A percentile compares a stretch with the other conserved stretches of the same genome.
Conservation (phyloP, 768 basidiomycete genomes). For the Leucosporidium scottii region DNA sequence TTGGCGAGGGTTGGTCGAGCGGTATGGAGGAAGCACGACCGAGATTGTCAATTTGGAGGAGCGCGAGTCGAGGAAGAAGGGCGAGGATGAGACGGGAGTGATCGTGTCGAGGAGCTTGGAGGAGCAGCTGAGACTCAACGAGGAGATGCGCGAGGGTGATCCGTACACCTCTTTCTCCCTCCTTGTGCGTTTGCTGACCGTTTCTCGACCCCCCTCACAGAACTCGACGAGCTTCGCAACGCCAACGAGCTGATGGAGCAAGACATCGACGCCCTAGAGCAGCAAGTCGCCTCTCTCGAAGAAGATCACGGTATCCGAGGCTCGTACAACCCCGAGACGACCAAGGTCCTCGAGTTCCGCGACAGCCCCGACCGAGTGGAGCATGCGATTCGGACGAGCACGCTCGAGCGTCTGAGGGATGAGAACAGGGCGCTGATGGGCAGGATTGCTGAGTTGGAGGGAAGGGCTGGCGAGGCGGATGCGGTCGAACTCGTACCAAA, state of each 20-base stretch:
- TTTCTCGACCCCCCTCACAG: background rate
- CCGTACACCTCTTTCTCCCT: background rate
- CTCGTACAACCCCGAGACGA: conserved; percentile 33
- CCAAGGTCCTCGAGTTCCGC: conserved; percentile 34
- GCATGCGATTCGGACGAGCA: conserved; percentile 65
- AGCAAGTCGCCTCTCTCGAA: conserved; percentile 33
- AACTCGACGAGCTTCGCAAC: conserved; percentile 27
- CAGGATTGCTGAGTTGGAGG: conserved; percentile 45
- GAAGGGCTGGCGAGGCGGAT: conserved; percentile 17
- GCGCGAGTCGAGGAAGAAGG: conserved; percentile 2
- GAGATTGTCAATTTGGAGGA: conserved; percentile 26
- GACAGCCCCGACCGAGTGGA: conserved; percentile 81
- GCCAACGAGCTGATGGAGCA: conserved; percentile 22
- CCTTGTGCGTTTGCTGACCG: background rate
- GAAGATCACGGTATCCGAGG: conserved; percentile 34
- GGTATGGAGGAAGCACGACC: conserved; percentile 32
- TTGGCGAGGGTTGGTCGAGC: conserved; percentile 28
- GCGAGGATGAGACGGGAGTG: background rate
- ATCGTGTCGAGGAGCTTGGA: conserved; percentile 9
- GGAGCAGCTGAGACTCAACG: conserved; percentile 26
- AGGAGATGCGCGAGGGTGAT: conserved; percentile 23
- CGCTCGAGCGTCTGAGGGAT: conserved; percentile 63
- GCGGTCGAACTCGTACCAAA: conserved; percentile 25
- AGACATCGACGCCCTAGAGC: conserved; percentile 31
- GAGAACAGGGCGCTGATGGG: conserved; percentile 80